Evolutionary conservation across 202 grass and related monocot genomes (phyloP), one percentile per base, ranked within the genome.

Genomic region (Cymbopogon flexuosus): DNA sequence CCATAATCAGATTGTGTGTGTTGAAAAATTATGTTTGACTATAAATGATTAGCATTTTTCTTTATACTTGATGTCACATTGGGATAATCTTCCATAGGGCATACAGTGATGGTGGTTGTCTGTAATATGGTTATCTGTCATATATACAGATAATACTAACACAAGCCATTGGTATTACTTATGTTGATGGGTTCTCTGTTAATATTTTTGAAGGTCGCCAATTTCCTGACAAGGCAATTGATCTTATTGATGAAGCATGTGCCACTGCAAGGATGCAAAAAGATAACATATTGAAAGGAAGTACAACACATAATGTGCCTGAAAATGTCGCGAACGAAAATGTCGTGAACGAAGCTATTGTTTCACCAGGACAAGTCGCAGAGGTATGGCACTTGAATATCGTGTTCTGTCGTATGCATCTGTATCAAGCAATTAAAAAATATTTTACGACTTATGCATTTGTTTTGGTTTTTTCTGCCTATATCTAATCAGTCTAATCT

Each of bases 181-280:
- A 49, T 56, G 8, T 24, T 79, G 27, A 43, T 62, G 4, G 11
- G 8, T 70, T 68, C 36, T 68, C 36, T 35, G 7, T 65, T 43
- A 41, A 0, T 70, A 19, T 47, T 36, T 19, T 36, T 59, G n/a
- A 56, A 58, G 47, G 73, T 70, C 78, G 78, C 5, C 67, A 88
- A 41, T 87, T 91, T 73, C 88, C 88, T n/a, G 88, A 90, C 21
- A 87, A 90, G 40, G 88, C 88, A 58, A 87, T 90, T 65, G 84
- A 83, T 67, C 62, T 90, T 60, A 79, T 90, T 58, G 88, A 90
- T 4, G 83, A 76, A 56, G 83, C 88, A 64, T 88, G 79, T 65
- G 63, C 89, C 18, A 79, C 72, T 27, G 74, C 81, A 66, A 82
- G 82, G 62, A 63, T 91, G 31, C 67, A 89, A 39, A 74, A 24